phyloP scores from a whole-genome alignment of 257 asterid genomes.

The Nicotiana benthamiana region DNA sequence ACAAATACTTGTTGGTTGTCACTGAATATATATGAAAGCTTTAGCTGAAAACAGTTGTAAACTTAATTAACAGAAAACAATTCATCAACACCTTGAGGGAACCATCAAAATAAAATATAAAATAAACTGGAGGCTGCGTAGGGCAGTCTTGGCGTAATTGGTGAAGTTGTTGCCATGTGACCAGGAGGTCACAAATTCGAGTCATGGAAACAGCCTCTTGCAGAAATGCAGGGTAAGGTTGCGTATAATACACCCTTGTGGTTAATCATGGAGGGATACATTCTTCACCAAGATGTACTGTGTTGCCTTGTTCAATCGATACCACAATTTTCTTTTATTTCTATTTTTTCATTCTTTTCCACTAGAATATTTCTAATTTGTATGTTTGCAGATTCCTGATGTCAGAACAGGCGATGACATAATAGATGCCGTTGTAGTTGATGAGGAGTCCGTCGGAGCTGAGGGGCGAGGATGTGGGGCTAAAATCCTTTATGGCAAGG shows the following conservation, averaged over 20 bases:
- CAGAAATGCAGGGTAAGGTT: too few species aligned
- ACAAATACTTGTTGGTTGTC: not conserved
- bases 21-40: not conserved
- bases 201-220: too few species aligned
- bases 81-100: not conserved
- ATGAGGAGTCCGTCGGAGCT: conserved; percentile 54
- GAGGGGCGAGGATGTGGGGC: conserved; percentile 56
- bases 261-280: not conserved
- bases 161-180: too few species aligned
- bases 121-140: not conserved
- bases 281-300: not conserved
- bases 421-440: conserved; percentile 84
- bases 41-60: not conserved
- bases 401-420: conserved; percentile 72
- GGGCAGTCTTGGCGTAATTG: too few species aligned
- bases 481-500: conserved; percentile 81
- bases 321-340: not conserved
- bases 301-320: not conserved
- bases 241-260: too few species aligned
- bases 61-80: not conserved
- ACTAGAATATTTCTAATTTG: not conserved
- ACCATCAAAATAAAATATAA: not conserved
- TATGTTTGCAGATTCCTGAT: conserved; percentile 72
- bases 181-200: too few species aligned
- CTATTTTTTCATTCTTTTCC: not conserved